Base-by-base conservation (phyloP, 352 stramenopile genomes). In the Phytophthora agathidicida region DNA sequence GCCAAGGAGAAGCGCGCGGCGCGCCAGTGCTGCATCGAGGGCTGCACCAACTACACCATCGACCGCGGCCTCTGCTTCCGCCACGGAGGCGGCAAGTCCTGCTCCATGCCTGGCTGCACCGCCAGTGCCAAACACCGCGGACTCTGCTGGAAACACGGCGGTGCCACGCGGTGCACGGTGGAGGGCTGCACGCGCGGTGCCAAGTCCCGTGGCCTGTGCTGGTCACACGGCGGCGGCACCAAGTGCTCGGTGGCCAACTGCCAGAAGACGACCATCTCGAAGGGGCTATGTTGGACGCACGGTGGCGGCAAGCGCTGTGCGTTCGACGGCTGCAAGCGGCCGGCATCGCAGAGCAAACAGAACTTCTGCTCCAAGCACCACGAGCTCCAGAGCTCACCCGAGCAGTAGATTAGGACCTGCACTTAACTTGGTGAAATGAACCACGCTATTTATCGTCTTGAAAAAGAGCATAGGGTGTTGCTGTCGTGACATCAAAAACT, bases 201-300 rank as follows among this genome's bases (percentile, higher is more conserved):
- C 53, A 90, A 91, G 49, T 85, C 80, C 7, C 61, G 78, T 10
- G 83, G 83, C 22, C 75, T 86, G 42, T 91, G 83, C 60, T 91
- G 82, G 83, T 84, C 75, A 1, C 83, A 93, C 48, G 83, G 83
- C 31, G 81, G 83, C 3, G 83, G 83, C n/a, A 84, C 73, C 26
- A 68, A 69, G 47, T 85, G 75, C 46, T 67, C 64, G 35, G 28
- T 65, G 10, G 32, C 48, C 14, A 26, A 60, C 32, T 80, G 75
- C 52, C 42, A 32, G 10, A 81, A 77, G 54, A 74, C 77, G 50
- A 65, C 71, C 5, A 65, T 83, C 13, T 83, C 73, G 7, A 58
- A 66, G 22, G 66, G 66, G 0, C 55, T 50, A 8, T 80, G 73
- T 44, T 83, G 73, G 73, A 64, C 70, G 0, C 73, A 83, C 33